Evolutionary conservation across 1,284 basidiomycete genomes (phyloP).

Genomic region (Chalciporus sp.): DNA sequence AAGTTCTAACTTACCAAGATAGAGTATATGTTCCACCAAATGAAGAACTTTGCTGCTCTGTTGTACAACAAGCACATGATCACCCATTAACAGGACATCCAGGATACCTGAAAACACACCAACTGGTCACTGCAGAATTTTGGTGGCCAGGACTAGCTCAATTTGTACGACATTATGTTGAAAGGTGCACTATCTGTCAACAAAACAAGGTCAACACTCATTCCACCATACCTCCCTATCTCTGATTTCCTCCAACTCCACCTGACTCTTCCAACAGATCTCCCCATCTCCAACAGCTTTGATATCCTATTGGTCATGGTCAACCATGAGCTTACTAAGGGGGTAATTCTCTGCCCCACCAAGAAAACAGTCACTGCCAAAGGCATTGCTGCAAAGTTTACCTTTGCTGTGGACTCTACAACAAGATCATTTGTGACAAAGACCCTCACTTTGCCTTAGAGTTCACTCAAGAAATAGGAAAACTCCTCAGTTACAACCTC

Average conservation of each 20-base stretch:
- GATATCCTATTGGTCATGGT: slow-evolving; percentile 25
- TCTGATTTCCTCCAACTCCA: background rate
- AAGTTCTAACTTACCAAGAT: slow-evolving; percentile 13
- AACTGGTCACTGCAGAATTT: slow-evolving; percentile 2
- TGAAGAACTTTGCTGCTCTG: no score
- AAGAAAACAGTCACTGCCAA: slow-evolving; percentile 14
- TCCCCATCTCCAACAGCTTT: slow-evolving; percentile 4
- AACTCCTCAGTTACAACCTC: background rate
- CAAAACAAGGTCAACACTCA: slow-evolving; percentile 7
- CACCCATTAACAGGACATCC: slow-evolving; percentile 8
- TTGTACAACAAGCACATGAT: no score
- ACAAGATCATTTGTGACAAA: slow-evolving; percentile 28
- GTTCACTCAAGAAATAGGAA: background rate
- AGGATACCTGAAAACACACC: slow-evolving; percentile 2
- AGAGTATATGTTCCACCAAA: slow-evolving; percentile 22
- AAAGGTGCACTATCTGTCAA: slow-evolving; percentile 11
- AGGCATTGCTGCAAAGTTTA: slow-evolving; percentile 14
- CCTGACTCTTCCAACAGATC: slow-evolving; percentile 12
- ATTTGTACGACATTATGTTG: slow-evolving; percentile 7
- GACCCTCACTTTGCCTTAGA: slow-evolving; percentile 24
- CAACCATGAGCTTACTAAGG: no score
- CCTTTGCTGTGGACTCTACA: slow-evolving; percentile 14
- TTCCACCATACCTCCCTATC: background rate
- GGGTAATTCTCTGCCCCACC: slow-evolving; percentile 17
- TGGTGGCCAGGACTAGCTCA: slow-evolving; percentile 20